Evolutionary conservation across 1,139 yeast genomes (phyloP), one percentile per base, ranked within the genome.

Genomic region (Suhomyces maxii): DNA sequence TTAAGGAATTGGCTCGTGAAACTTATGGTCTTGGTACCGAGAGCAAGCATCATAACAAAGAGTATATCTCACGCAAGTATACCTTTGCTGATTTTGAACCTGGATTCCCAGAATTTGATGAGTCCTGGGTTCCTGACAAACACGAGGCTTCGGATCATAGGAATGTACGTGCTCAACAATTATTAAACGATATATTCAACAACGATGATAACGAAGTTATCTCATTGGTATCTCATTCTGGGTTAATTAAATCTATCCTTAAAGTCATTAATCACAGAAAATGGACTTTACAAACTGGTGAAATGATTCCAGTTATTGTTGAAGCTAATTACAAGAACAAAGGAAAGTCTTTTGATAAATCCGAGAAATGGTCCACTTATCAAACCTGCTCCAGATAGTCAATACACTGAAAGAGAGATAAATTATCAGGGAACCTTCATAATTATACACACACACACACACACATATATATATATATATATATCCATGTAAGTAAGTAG

Each of bases 21-120:
- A 62, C 68, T 4, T 71, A 68, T 51, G 77, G 77, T 0, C 59
- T 71, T 34, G 68, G 66, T 5, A 66, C 75, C 3, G 66, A 63
- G 38, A 70, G 73, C 49, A 54, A 61, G 47, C 64, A 75, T 47
- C 74, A 71, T 49, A 43, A 51, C 40, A 63, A 59, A 42, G 44
- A 53, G 8, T 69, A 61, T 43, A 62, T 71, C 12, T 45, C 45
- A 7, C 39, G 51, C 3, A 47, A 61, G 43, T 69, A 53, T 49
- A 61, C 67, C 8, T 50, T 53, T 39, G 63, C 62, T 13, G 48
- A 48, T n/a, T 70, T 71, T 48, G 76, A 71, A 49, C 23, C 13
- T 3, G 63, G 60, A 1, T 72, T 71, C 45, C 47, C 53, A 3
- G 64, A 65, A 41, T 43, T 49, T 2, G 77, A 72, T 51, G 53